These are phyloP conservation scores for Penicillium sp. DNA, from an alignment of 2,329 filamentous ascomycete genomes.

Conservation along the genomic window DNA sequence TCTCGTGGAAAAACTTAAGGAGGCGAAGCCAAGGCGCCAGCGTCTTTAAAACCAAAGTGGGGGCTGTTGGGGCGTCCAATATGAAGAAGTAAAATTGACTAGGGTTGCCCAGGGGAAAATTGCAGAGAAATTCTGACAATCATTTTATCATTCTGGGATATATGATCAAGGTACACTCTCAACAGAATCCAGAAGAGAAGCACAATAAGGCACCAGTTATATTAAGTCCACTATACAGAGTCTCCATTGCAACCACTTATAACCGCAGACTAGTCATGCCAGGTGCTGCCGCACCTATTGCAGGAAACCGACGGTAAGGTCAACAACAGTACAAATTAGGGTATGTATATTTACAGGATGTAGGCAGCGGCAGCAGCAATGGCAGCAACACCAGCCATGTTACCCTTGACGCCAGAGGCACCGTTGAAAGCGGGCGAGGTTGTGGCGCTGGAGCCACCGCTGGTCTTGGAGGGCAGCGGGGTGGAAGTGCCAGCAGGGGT, in stretches of 20 bases:
- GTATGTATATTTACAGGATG: conserved; percentile 30
- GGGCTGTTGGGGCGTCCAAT: not conserved
- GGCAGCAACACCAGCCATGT: conserved; percentile 31
- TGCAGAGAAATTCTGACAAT: too few relatives aligned
- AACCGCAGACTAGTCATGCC: not conserved
- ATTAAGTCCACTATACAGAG: conserved; percentile 5
- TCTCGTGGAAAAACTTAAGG: not conserved
- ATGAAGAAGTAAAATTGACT: too few relatives aligned
- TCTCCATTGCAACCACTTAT: not conserved
- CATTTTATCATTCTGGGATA: too few relatives aligned
- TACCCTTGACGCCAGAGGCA: conserved; percentile 30
- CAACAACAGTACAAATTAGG: conserved; percentile 10
- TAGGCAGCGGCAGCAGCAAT: conserved; percentile 31
- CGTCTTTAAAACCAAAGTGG: not conserved
- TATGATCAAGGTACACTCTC: too few relatives aligned
- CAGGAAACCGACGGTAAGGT: not conserved
- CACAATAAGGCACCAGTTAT: not conserved
- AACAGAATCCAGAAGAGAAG: too few relatives aligned
- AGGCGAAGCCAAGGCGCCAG: not conserved
- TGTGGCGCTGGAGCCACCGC: conserved; percentile 14
- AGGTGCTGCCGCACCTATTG: not conserved
- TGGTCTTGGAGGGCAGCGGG: conserved; percentile 20
- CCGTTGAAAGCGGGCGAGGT: conserved; percentile 31
- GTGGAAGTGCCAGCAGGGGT: conserved; percentile 19
- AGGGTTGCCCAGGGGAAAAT: too few relatives aligned